phyloP scores from a whole-genome alignment of 2,329 filamentous ascomycete genomes.

The Cryphonectria japonica region DNA sequence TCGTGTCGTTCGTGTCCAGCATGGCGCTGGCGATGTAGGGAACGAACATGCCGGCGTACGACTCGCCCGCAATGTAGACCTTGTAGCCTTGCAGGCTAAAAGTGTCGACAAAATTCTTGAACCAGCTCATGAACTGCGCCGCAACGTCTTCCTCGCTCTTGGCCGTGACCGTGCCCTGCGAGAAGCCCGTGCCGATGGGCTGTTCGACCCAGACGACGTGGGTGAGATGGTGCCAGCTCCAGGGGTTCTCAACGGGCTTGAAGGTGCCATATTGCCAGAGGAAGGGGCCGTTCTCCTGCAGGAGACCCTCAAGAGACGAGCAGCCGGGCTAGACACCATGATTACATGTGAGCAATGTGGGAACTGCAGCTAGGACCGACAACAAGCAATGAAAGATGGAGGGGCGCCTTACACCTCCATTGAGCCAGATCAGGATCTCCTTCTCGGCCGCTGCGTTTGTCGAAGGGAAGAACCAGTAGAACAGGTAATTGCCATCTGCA shows the following conservation, averaged over 20 bases:
- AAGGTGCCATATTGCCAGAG: conserved; percentile 72
- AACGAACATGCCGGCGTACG: conserved; percentile 69
- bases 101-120: conserved; percentile 74
- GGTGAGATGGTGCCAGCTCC: conserved; percentile 75
- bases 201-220: conserved; percentile 80
- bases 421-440: conserved; percentile 67
- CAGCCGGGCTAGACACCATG: conserved; percentile 56
- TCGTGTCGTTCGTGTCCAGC: conserved; percentile 66
- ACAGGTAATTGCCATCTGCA: conserved; percentile 51
- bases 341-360: background rate
- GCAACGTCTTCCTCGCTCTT: conserved; percentile 70
- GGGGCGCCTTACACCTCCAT: conserved; percentile 49
- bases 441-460: conserved; percentile 53
- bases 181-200: conserved; percentile 70
- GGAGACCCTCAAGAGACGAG: conserved; percentile 66
- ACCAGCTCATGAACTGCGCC: conserved; percentile 76
- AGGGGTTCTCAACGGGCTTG: conserved; percentile 66
- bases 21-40: conserved; percentile 76
- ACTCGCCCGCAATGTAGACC: conserved; percentile 75
- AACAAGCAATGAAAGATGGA: no score
- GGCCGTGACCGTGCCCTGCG: conserved; percentile 65
- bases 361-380: no score
- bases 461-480: conserved; percentile 71
- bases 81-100: conserved; percentile 71
- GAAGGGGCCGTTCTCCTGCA: conserved; percentile 80